phyloP scores from a whole-genome alignment of 75 land plant species.

The Pinus tabuliformis region DNA sequence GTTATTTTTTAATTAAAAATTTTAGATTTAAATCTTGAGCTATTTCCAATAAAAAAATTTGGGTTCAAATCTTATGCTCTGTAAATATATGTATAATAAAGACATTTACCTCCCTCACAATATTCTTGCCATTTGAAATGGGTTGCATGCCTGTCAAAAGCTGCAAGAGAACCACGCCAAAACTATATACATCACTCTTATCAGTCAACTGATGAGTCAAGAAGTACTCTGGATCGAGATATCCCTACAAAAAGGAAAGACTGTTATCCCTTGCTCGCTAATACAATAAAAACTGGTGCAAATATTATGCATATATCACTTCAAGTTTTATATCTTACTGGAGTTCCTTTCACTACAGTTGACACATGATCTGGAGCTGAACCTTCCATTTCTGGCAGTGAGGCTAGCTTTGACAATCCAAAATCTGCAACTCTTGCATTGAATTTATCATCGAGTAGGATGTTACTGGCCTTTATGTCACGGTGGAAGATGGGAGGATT shows the following conservation, averaged over 20 bases:
- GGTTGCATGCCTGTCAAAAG: slow-evolving; percentile 90
- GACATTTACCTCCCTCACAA: slow-evolving; percentile 80
- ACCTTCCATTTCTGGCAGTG: slow-evolving; percentile 66
- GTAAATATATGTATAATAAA: too few species aligned
- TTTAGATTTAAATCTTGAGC: too few species aligned
- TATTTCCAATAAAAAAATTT: too few species aligned
- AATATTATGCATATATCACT: not conserved
- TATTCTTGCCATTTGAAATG: slow-evolving; percentile 78
- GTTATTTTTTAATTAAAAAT: too few species aligned
- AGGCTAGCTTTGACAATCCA: slow-evolving; percentile 75
- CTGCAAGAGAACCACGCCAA: slow-evolving; percentile 90
- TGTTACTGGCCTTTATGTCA: slow-evolving; percentile 52
- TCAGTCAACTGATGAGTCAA: slow-evolving; percentile 84
- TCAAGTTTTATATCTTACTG: slow-evolving; percentile 42
- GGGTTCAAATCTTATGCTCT: too few species aligned
- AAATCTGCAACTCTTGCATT: slow-evolving; percentile 69
- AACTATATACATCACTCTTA: slow-evolving; percentile 98
- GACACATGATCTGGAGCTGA: slow-evolving; percentile 55
- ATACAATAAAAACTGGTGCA: not conserved
- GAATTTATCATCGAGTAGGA: slow-evolving; percentile 32
- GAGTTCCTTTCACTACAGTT: slow-evolving; percentile 90
- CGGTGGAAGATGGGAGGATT: slow-evolving; percentile 76
- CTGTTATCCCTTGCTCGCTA: not conserved
- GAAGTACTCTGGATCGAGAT: slow-evolving; percentile 93
- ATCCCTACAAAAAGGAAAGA: slow-evolving; percentile 55